These are phyloP conservation scores for Puccinellia tenuiflora DNA, from an alignment of 176 grass and related monocot genomes.

Conservation along the genomic window DNA sequence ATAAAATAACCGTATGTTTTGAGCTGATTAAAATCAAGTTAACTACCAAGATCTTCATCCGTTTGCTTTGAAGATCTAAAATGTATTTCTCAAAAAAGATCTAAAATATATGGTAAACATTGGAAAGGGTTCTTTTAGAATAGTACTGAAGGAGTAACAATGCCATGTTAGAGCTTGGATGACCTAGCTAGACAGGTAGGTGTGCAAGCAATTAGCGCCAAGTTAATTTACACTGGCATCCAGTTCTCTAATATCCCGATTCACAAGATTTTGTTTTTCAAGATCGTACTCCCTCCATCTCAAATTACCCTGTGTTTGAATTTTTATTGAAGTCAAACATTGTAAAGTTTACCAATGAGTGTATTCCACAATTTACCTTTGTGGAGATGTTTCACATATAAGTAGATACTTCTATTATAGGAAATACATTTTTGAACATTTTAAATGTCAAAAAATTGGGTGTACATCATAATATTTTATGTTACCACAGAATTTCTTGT, in stretches of 20 bases:
- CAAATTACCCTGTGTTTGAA: neutral
- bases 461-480: too few species aligned
- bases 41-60: neutral
- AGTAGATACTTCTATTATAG: too few species aligned
- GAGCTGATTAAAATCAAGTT: neutral
- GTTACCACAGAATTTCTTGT: too few species aligned
- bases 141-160: neutral
- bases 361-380: too few species aligned
- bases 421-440: too few species aligned
- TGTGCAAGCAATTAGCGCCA: neutral
- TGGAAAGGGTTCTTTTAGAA: neutral
- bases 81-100: neutral
- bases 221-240: neutral
- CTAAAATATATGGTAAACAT: neutral
- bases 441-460: too few species aligned
- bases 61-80: neutral
- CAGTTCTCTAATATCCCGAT: neutral
- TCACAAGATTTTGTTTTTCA: neutral
- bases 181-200: neutral
- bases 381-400: too few species aligned
- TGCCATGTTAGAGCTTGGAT: neutral
- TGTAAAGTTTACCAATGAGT: neutral
- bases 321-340: neutral
- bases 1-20: too few species aligned
- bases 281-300: neutral